Conservation (phyloP, 108 stramenopile genomes). For the Conticribra weissflogii region DNA sequence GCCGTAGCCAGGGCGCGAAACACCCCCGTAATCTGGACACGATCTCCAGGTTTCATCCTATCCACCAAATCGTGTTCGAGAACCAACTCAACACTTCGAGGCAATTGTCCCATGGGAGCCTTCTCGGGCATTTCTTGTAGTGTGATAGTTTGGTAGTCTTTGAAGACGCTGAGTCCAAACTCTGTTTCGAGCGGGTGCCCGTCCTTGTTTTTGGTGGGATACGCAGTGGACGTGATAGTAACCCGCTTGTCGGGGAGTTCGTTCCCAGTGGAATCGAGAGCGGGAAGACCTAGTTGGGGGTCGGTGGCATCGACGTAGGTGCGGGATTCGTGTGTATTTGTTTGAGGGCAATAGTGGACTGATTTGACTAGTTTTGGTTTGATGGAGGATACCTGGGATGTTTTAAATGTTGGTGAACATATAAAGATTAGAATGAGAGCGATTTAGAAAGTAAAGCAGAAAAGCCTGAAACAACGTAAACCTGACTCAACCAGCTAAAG, state of each 20-base stretch:
- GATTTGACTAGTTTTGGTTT: slow-evolving; percentile 97
- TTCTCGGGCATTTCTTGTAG: slow-evolving; percentile 97
- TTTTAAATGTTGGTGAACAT: background rate
- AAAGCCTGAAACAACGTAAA: too few relatives aligned
- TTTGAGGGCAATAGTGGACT: slow-evolving; percentile 96
- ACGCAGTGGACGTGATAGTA: slow-evolving; percentile 81
- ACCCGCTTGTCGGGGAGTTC: slow-evolving; percentile 79
- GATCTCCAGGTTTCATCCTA: slow-evolving; percentile 96
- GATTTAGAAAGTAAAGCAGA: too few relatives aligned
- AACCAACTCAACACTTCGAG: slow-evolving; percentile 92
- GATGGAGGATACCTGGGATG: slow-evolving; percentile 79
- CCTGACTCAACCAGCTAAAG: too few relatives aligned
- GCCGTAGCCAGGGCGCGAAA: slow-evolving; percentile 88
- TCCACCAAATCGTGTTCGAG: slow-evolving; percentile 95
- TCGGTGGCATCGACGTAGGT: slow-evolving; percentile 96
- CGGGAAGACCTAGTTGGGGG: slow-evolving; percentile 88
- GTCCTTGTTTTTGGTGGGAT: slow-evolving; percentile 92
- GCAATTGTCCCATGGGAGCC: slow-evolving; percentile 98
- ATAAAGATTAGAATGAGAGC: too few relatives aligned
- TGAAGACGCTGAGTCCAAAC: slow-evolving; percentile 93
- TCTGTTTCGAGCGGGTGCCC: slow-evolving; percentile 95
- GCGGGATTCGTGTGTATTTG: slow-evolving; percentile 73
- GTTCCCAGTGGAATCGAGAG: slow-evolving; percentile 73
- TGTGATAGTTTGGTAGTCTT: slow-evolving; percentile 96
- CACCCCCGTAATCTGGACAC: slow-evolving; percentile 90